These are phyloP conservation scores for Vigna angularis DNA, from an alignment of 306 rosid species.

Conservation along the genomic window DNA sequence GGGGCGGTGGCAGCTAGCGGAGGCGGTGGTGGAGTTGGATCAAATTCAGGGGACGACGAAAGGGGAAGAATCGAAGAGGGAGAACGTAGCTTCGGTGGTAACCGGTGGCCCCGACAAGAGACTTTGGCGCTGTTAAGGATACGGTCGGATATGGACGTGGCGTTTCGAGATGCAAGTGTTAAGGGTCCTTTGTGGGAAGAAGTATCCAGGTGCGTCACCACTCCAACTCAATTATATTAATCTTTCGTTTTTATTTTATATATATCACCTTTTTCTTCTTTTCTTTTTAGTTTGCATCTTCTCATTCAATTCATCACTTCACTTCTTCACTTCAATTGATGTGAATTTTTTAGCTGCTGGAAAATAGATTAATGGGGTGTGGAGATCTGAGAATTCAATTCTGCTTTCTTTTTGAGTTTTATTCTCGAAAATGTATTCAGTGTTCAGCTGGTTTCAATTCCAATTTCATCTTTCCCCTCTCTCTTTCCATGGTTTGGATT, in stretches of 20 bases:
- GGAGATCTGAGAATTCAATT: constrained; percentile 49
- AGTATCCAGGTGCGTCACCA: constrained; percentile 66
- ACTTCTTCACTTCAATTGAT: constrained; percentile 11
- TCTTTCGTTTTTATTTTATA: neutral
- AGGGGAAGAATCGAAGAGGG: constrained; percentile 64
- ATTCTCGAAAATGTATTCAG: constrained; percentile 26
- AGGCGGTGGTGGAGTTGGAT: constrained; percentile 51
- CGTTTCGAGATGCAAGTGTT: constrained; percentile 88
- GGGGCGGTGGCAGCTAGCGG: constrained; percentile 29
- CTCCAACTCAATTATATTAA: neutral
- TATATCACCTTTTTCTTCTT: neutral
- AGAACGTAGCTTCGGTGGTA: constrained; percentile 81
- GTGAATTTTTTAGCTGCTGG: constrained; percentile 11
- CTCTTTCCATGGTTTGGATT: constrained; percentile 13
- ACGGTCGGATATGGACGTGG: constrained; percentile 88
- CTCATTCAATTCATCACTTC: neutral
- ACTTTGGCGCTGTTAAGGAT: constrained; percentile 87
- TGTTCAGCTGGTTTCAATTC: neutral
- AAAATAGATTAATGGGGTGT: neutral
- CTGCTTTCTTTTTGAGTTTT: constrained; percentile 17
- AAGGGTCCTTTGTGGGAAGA: constrained; percentile 98
- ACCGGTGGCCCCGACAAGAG: constrained; percentile 95
- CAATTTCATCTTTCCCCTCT: constrained; percentile 31
- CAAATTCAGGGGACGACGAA: constrained; percentile 74
- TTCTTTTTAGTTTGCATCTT: neutral